Evolutionary conservation across 345 rosid genomes (phyloP).

Genomic region (Moricandia moricandioides): DNA sequence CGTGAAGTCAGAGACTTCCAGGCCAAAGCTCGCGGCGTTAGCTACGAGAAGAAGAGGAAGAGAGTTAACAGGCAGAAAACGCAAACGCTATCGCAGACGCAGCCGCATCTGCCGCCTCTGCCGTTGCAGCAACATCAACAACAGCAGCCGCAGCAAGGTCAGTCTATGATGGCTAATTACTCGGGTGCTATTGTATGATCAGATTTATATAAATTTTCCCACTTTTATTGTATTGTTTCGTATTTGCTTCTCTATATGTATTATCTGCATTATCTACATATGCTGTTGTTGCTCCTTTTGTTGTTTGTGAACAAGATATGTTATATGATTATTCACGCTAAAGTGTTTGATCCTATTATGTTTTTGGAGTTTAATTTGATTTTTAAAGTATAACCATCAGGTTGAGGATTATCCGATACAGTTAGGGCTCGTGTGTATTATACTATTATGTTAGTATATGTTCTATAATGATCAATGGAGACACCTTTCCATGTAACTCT

Average conservation of each 20-base stretch:
- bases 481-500: neutral
- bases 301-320: constrained; percentile 20
- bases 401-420: neutral
- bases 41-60: constrained; percentile 41
- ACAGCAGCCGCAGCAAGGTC: constrained; percentile 31
- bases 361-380: neutral
- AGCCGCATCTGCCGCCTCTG: constrained; percentile 30
- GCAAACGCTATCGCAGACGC: constrained; percentile 16
- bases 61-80: constrained; percentile 43
- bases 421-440: constrained; percentile 24
- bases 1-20: constrained; percentile 39
- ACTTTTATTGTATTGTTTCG: constrained; percentile 2
- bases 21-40: constrained; percentile 39
- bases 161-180: constrained; percentile 38
- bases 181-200: constrained; percentile 31
- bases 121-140: constrained; percentile 29
- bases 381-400: neutral
- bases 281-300: constrained; percentile 29
- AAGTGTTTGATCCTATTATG: neutral
- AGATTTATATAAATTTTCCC: neutral
- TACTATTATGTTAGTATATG: neutral
- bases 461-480: neutral
- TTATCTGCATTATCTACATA: neutral
- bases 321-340: neutral
- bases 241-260: constrained; percentile 15